These are phyloP conservation scores for Talaromyces adpressus DNA, from an alignment of 495 filamentous ascomycete genomes.

Conservation along the genomic window DNA sequence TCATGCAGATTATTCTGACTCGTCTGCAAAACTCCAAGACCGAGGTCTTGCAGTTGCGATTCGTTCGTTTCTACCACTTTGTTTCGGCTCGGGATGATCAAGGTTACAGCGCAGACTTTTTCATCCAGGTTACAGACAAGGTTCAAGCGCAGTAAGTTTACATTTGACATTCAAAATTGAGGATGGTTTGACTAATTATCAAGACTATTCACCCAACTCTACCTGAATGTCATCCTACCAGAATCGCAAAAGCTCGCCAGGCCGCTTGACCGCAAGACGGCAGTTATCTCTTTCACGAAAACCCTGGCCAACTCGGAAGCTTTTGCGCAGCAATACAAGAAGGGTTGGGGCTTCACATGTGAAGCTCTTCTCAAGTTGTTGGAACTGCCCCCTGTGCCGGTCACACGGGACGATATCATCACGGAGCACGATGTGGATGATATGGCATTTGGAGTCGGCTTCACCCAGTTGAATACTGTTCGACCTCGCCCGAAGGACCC, in stretches of 20 bases:
- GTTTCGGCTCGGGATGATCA: constrained; percentile 67
- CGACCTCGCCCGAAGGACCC: constrained; percentile 61
- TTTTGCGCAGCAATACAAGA: constrained; percentile 67
- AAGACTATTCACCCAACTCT: constrained; percentile 76
- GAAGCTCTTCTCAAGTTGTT: constrained; percentile 82
- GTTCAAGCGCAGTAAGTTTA: constrained; percentile 61
- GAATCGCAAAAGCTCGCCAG: constrained; percentile 80
- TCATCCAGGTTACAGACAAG: constrained; percentile 71
- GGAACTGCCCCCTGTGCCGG: constrained; percentile 72
- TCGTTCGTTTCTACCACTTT: constrained; percentile 88
- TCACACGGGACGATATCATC: constrained; percentile 65
- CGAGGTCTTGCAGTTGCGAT: constrained; percentile 71
- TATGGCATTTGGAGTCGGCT: constrained; percentile 86
- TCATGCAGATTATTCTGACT: constrained; percentile 75
- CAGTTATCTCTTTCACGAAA: constrained; percentile 86
- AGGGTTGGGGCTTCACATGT: constrained; percentile 84
- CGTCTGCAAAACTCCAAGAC: constrained; percentile 72
- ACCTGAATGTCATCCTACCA: constrained; percentile 76
- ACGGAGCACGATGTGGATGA: constrained; percentile 87
- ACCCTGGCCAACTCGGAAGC: constrained; percentile 74
- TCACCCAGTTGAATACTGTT: constrained; percentile 85
- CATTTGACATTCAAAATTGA: not conserved
- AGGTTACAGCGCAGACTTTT: constrained; percentile 82
- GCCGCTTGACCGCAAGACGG: constrained; percentile 85
- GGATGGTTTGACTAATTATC: constrained; percentile 16